Evolutionary conservation across 495 filamentous ascomycete genomes (phyloP).

Genomic region (Aspergillus wentii): DNA sequence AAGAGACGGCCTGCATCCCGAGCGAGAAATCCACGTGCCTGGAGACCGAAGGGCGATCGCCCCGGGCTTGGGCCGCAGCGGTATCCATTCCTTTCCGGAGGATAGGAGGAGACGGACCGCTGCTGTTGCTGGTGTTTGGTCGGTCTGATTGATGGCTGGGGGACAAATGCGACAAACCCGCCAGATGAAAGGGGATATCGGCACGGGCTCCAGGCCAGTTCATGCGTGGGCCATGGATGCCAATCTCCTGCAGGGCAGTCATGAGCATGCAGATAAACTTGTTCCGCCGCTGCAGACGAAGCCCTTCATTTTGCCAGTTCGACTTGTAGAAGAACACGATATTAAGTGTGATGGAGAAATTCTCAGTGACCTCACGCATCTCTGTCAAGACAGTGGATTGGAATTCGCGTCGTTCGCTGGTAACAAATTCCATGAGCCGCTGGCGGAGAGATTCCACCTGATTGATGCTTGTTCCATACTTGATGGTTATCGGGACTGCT

Average conservation of each 20-base stretch:
- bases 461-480: slow-evolving; percentile 72
- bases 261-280: slow-evolving; percentile 82
- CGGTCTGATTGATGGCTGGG: background rate
- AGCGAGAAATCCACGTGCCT: slow-evolving; percentile 62
- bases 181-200: slow-evolving; percentile 40
- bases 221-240: slow-evolving; percentile 68
- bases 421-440: slow-evolving; percentile 68
- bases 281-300: slow-evolving; percentile 74
- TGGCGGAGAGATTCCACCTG: slow-evolving; percentile 71
- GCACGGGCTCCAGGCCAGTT: slow-evolving; percentile 54
- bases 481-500: slow-evolving; percentile 66
- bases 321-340: slow-evolving; percentile 89
- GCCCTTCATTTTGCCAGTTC: slow-evolving; percentile 75
- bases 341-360: slow-evolving; percentile 65
- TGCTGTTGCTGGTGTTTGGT: slow-evolving; percentile 6
- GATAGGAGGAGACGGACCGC: slow-evolving; percentile 26
- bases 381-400: slow-evolving; percentile 77
- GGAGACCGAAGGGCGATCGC: slow-evolving; percentile 44
- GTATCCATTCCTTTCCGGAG: slow-evolving; percentile 26
- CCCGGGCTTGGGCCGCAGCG: slow-evolving; percentile 28
- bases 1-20: slow-evolving; percentile 47
- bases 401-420: slow-evolving; percentile 74
- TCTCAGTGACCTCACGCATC: slow-evolving; percentile 50
- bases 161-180: slow-evolving; percentile 22
- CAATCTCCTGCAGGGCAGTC: slow-evolving; percentile 66